Evolutionary conservation across 1,284 basidiomycete species (phyloP), one percentile per base, ranked within the genome.

Genomic region (Trichosporon ovoides): DNA sequence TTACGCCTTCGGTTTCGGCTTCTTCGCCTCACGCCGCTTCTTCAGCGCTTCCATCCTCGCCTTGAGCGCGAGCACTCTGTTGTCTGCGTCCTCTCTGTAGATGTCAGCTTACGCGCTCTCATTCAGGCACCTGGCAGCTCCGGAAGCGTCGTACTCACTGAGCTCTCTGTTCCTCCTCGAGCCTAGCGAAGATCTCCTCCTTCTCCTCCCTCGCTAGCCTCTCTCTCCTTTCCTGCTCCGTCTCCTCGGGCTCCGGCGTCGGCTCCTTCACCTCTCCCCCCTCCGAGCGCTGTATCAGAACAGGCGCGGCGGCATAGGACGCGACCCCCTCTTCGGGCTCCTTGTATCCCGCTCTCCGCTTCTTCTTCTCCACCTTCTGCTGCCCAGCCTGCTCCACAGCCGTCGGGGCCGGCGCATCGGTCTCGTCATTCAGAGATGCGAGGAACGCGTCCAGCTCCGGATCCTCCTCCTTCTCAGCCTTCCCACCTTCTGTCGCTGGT

Each of bases 1-100:
- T 31, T 31, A 31, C 6, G 22, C 16, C 35, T 9, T 40, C 54
- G 24, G 22, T 59, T 18, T 59, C 11, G 50, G 49, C 53, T 48
- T 49, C 51, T 55, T 62, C 38, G 66, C 70, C 61, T 70, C 68
- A 51, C 73, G 63, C 34, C 64, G 58, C 60, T 71, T 71, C 66
- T 72, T 74, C 38, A 77, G 52, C 56, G 71, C 61, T 59, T 75
- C 74, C 66, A 78, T 73, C 24, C 74, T 61, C 24, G 65, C 68
- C 63, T 77, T 77, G 49, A 78, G 61, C n/a, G 66, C 61, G 14
- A 63, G 59, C 1, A 78, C 77, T 31, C 77, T 58, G 18, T 70
- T 68, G 61, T 77, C 75, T 7, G 76, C 77, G 48, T 78, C 77
- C 55, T 78, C 77, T 60, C 76, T 78, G 58, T 20, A 9, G n/a